Evolutionary conservation across 495 filamentous ascomycete species (phyloP), one percentile per base, ranked within the genome.

Genomic region (Massariosphaeria phaeospora): DNA sequence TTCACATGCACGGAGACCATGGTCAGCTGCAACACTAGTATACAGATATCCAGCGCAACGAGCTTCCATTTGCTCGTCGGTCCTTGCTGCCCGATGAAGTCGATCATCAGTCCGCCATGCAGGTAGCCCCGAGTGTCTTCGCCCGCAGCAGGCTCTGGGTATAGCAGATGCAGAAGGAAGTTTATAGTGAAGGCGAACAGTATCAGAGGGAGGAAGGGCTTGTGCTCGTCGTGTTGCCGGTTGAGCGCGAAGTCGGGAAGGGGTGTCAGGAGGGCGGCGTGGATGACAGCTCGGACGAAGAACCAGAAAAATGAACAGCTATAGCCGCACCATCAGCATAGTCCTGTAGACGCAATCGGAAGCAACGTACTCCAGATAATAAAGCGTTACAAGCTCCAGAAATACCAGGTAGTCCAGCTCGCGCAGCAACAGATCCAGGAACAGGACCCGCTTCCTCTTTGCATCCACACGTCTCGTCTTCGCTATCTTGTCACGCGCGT

Each of bases 361-460:
- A 40, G n/a, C 38, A 11, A 52, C 85, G 61, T 73, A 95, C 90
- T 96, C 90, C 80, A 94, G 84, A 68, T 93, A 94, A 72, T 96
- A 96, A 52, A 95, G 61, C 34, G 84, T 79, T 33, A 85, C 86
- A 27, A 94, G 73, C 72, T 95, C 80, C 53, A 83, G 83, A 66
- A 89, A 90, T 26, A 90, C 80, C n/a, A 90, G 52, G 59, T 84
- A 84, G 69, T 96, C 89, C 40, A 95, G 73, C 63, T 81, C 84
- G 52, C 79, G 77, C 61, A 88, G 76, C 27, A 94, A 70, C 44
- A 83, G 75, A 60, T 81, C 83, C 51, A 93, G 77, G 65, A 86
- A 82, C 48, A 82, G 73, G 30, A 75, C 72, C 30, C 78, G 79
- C 70, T 79, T 83, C 47, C 55, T 53, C 41, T 67, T 69, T 40